phyloP scores from a whole-genome alignment of 148 eudicot species.

The Selenicereus undatus region DNA sequence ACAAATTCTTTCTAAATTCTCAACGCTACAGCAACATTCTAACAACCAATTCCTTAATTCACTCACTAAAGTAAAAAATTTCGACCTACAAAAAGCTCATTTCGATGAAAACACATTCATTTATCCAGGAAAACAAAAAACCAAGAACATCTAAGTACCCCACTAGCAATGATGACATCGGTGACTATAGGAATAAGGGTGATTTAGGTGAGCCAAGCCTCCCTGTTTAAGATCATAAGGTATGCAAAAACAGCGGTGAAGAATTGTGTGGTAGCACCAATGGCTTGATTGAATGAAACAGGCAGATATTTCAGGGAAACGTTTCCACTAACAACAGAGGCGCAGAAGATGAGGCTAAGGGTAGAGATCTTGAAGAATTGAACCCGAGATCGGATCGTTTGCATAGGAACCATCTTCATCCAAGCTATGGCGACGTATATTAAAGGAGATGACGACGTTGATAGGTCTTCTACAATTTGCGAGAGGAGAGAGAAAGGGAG shows the following conservation, averaged over 20 bases:
- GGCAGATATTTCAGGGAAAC: slow-evolving; percentile 69
- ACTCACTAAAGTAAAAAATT: too few species aligned
- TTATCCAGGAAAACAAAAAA: neutral
- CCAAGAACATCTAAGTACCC: slow-evolving; percentile 47
- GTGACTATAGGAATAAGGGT: slow-evolving; percentile 85
- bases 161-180: slow-evolving; percentile 85
- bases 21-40: too few species aligned
- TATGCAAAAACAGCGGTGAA: slow-evolving; percentile 90
- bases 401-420: too few species aligned
- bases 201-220: slow-evolving; percentile 77
- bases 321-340: slow-evolving; percentile 80
- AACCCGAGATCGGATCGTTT: too few species aligned
- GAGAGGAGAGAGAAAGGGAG: slow-evolving; percentile 2
- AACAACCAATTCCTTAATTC: too few species aligned
- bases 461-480: neutral
- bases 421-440: neutral
- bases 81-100: too few species aligned
- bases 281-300: slow-evolving; percentile 84
- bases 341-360: slow-evolving; percentile 72
- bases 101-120: too few species aligned
- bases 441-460: neutral
- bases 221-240: too few species aligned
- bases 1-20: too few species aligned
- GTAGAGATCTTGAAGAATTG: too few species aligned
- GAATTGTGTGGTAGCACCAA: slow-evolving; percentile 89